phyloP scores from a whole-genome alignment of 345 rosid genomes.

The Durio zibethinus region DNA sequence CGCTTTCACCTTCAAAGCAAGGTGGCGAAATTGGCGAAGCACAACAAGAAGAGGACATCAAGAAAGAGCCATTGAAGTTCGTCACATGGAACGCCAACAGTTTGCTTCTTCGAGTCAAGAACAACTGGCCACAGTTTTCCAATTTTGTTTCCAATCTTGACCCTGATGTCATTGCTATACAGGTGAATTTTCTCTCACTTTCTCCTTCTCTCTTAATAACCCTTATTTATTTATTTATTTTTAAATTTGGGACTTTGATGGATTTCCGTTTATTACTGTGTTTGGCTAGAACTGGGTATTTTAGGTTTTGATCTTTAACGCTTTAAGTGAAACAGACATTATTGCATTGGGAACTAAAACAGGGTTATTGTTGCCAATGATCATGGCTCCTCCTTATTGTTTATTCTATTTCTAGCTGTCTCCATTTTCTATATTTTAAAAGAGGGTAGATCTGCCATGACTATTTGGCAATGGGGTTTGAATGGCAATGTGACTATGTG shows the following conservation, averaged over 20 bases:
- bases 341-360: neutral
- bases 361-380: neutral
- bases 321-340: neutral
- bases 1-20: conserved; percentile 36
- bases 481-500: neutral
- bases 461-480: neutral
- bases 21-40: conserved; percentile 16
- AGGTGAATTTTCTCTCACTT: conserved; percentile 35
- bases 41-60: conserved; percentile 24
- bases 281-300: neutral
- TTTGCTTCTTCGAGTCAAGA: conserved; percentile 88
- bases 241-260: neutral
- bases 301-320: neutral
- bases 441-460: neutral
- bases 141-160: conserved; percentile 57
- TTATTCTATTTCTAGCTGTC: neutral
- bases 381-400: neutral
- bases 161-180: conserved; percentile 85
- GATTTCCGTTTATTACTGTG: conserved; percentile 2
- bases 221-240: neutral
- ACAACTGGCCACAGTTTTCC: conserved; percentile 79
- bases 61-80: conserved; percentile 70
- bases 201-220: neutral
- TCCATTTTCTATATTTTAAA: neutral
- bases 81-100: conserved; percentile 95